These are phyloP conservation scores for Hymenoscyphus linearis DNA, from an alignment of 2,329 filamentous ascomycete genomes.

Conservation along the genomic window DNA sequence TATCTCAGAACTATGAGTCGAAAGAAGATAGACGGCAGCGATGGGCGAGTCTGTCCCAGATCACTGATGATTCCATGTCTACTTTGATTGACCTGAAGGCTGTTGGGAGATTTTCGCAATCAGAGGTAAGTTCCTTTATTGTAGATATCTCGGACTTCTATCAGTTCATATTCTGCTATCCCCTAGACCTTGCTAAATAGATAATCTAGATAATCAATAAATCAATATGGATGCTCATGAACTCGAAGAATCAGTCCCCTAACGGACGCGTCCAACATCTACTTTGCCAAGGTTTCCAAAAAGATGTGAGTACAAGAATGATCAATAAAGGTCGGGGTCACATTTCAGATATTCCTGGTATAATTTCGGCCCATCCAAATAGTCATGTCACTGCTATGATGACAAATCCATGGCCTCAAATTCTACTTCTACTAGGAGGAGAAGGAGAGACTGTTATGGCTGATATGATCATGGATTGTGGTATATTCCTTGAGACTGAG, in stretches of 20 bases:
- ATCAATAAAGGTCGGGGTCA: slow-evolving; percentile 25
- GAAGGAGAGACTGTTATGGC: slow-evolving; percentile 74
- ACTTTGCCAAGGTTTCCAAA: slow-evolving; percentile 77
- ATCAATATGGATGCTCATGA: slow-evolving; percentile 65
- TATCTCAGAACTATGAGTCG: slow-evolving; percentile 11
- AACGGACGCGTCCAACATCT: slow-evolving; percentile 62
- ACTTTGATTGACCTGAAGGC: slow-evolving; percentile 41
- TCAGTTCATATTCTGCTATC: slow-evolving; percentile 5
- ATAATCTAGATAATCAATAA: slow-evolving; percentile 66
- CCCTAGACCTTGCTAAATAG: slow-evolving; percentile 12
- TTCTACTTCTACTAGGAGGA: slow-evolving; percentile 69
- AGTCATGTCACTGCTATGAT: slow-evolving; percentile 65
- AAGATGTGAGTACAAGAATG: slow-evolving; percentile 29
- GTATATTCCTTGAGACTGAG: slow-evolving; percentile 63
- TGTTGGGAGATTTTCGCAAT: slow-evolving; percentile 49
- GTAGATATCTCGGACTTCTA: background rate
- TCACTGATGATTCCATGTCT: slow-evolving; percentile 52
- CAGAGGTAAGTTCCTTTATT: slow-evolving; percentile 48
- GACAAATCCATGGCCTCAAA: slow-evolving; percentile 64
- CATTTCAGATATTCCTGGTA: slow-evolving; percentile 54
- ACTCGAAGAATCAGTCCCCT: slow-evolving; percentile 48
- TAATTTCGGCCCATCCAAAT: slow-evolving; percentile 62
- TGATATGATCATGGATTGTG: slow-evolving; percentile 69
- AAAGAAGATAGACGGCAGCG: slow-evolving; percentile 44
- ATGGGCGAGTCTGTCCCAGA: slow-evolving; percentile 59